A percentile compares a stretch with the other conserved stretches of the same genome.
These are phyloP conservation scores for Ramalina intermedia DNA, from an alignment of 495 filamentous ascomycete species.

Conservation along the genomic window DNA sequence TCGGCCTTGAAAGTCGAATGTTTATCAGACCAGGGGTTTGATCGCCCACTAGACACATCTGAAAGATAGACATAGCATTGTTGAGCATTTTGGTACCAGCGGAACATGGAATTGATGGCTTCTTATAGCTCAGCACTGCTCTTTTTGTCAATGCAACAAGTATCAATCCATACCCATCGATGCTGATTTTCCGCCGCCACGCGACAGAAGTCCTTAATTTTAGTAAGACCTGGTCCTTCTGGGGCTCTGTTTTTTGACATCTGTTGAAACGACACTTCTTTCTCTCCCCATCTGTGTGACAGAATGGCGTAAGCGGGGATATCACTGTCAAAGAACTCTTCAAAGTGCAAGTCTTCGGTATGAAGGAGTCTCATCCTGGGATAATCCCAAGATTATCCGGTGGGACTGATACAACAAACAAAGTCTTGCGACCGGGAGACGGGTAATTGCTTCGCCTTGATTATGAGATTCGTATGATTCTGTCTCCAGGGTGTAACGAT, in stretches of 20 bases:
- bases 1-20: background rate
- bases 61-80: slow-evolving; percentile 20
- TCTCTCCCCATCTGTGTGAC: slow-evolving; percentile 23
- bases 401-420: too few relatives aligned
- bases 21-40: background rate
- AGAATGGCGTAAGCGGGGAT: slow-evolving; percentile 23
- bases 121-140: slow-evolving; percentile 12
- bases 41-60: slow-evolving; percentile 8
- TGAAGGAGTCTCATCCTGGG: background rate
- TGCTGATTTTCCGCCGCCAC: background rate
- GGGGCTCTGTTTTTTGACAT: background rate
- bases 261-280: slow-evolving; percentile 22
- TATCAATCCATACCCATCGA: slow-evolving; percentile 6
- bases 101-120: slow-evolving; percentile 22
- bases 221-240: background rate
- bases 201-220: background rate
- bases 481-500: too few relatives aligned
- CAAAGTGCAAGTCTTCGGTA: background rate
- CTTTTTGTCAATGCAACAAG: slow-evolving; percentile 8
- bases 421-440: too few relatives aligned
- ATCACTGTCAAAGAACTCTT: slow-evolving; percentile 1
- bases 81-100: slow-evolving; percentile 17
- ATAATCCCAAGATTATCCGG: too few relatives aligned
- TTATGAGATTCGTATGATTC: too few relatives aligned
- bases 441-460: too few relatives aligned